Percentiles rank a stretch among this genome's conserved stretches.
Evolutionary conservation across 257 asterid genomes (phyloP).

Genomic region (Lycium ferocissimum): DNA sequence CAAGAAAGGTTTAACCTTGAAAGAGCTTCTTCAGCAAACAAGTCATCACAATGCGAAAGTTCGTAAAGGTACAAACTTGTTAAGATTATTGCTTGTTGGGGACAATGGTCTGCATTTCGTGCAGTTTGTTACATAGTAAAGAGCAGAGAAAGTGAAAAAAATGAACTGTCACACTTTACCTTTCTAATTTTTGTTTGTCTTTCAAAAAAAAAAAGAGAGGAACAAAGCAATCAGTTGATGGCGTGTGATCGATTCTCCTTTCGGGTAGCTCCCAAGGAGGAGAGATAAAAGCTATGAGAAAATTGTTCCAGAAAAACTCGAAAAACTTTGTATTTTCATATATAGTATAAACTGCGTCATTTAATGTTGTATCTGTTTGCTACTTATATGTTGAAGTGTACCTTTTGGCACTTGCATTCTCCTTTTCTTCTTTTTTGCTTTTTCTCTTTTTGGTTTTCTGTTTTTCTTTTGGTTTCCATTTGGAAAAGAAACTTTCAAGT

Average conservation of each 20-base stretch:
- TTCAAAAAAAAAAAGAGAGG: neutral
- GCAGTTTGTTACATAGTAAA: neutral
- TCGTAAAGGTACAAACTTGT: conserved; percentile 64
- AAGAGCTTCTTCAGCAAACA: conserved; percentile 96
- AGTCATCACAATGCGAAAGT: conserved; percentile 91
- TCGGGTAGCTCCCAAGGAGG: neutral
- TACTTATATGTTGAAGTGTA: neutral
- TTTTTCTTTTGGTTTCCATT: conserved; percentile 9
- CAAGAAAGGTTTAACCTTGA: conserved; percentile 83
- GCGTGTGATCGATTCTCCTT: neutral
- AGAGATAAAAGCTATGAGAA: conserved; percentile 14
- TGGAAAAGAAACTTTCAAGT: conserved; percentile 12
- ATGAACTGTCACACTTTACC: neutral
- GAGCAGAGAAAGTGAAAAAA: neutral
- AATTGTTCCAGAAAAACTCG: neutral
- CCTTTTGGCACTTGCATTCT: conserved; percentile 26
- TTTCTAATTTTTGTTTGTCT: neutral
- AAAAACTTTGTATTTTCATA: too few species aligned
- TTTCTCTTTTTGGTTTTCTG: conserved; percentile 17
- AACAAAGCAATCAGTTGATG: neutral
- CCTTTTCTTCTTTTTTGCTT: conserved; percentile 8
- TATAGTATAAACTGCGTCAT: neutral
- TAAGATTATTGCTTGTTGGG: neutral
- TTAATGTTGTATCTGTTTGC: conserved; percentile 3
- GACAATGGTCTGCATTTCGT: neutral